phyloP scores from a whole-genome alignment of 148 eudicot species.

The Heliamphora exappendiculata region DNA sequence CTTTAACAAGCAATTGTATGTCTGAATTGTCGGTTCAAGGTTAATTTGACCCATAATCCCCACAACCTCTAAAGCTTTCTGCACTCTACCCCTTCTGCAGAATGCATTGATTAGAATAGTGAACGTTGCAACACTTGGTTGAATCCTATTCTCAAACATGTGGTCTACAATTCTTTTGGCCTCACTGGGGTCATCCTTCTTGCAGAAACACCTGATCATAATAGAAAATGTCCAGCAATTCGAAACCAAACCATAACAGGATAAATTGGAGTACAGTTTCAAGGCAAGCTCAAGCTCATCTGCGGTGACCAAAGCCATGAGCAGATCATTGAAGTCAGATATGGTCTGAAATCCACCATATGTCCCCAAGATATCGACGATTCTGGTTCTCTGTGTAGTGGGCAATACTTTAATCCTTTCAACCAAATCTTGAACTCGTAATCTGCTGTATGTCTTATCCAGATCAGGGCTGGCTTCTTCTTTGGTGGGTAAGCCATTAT shows the following conservation, averaged over 20 bases:
- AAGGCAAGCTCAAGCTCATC: conserved; percentile 52
- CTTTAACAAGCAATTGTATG: conserved; percentile 68
- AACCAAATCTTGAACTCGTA: conserved; percentile 20
- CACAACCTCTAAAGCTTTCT: conserved; percentile 56
- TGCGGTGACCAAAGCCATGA: conserved; percentile 34
- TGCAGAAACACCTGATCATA: conserved; percentile 51
- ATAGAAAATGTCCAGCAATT: conserved; percentile 52
- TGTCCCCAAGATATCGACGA: conserved; percentile 20
- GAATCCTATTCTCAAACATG: conserved; percentile 47
- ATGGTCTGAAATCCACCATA: conserved; percentile 24
- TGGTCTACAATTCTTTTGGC: conserved; percentile 38
- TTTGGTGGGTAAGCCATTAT: neutral
- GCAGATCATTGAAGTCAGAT: conserved; percentile 39
- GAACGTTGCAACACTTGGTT: conserved; percentile 51
- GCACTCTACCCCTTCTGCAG: conserved; percentile 50
- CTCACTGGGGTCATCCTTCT: conserved; percentile 41
- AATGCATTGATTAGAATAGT: conserved; percentile 53
- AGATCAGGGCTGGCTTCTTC: neutral
- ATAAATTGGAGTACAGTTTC: conserved; percentile 42
- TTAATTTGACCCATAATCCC: conserved; percentile 36
- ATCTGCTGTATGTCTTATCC: conserved; percentile 4
- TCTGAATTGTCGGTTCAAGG: conserved; percentile 58
- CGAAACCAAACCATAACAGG: conserved; percentile 32
- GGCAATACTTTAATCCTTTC: conserved; percentile 19
- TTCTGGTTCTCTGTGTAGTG: conserved; percentile 19